phyloP scores from a whole-genome alignment of 169 alveolate genomes.

The Plasmodium cynomolgi region DNA sequence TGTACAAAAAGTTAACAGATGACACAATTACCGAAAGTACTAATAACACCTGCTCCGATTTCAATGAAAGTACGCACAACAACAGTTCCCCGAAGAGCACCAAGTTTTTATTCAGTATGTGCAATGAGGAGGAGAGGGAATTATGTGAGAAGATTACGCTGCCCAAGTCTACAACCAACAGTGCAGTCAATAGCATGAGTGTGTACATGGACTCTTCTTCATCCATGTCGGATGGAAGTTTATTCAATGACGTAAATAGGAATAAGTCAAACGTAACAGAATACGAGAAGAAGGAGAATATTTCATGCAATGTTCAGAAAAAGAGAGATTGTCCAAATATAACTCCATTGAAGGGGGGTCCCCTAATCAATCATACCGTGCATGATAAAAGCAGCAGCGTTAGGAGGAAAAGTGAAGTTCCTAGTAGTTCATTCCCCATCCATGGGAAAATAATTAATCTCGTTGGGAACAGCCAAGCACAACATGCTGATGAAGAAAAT shows the following conservation, averaged over 20 bases:
- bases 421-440: background rate
- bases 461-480: background rate
- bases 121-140: conserved; percentile 8
- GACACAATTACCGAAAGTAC: conserved; percentile 35
- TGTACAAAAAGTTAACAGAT: conserved; percentile 18
- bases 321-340: background rate
- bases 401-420: background rate
- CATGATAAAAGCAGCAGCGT: background rate
- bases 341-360: background rate
- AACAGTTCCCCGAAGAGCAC: background rate
- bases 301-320: background rate
- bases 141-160: background rate
- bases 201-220: conserved; percentile 18
- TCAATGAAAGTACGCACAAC: conserved; percentile 13
- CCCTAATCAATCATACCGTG: background rate
- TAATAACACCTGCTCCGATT: conserved; percentile 16
- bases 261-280: background rate
- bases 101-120: background rate
- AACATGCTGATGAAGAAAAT: background rate
- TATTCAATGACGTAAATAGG: conserved; percentile 14
- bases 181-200: background rate
- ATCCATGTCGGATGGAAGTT: background rate
- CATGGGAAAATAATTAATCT: background rate
- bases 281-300: background rate
- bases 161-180: background rate